Conservation (phyloP, 2,329 filamentous ascomycete genomes). For the Ophiobolus disseminans region DNA sequence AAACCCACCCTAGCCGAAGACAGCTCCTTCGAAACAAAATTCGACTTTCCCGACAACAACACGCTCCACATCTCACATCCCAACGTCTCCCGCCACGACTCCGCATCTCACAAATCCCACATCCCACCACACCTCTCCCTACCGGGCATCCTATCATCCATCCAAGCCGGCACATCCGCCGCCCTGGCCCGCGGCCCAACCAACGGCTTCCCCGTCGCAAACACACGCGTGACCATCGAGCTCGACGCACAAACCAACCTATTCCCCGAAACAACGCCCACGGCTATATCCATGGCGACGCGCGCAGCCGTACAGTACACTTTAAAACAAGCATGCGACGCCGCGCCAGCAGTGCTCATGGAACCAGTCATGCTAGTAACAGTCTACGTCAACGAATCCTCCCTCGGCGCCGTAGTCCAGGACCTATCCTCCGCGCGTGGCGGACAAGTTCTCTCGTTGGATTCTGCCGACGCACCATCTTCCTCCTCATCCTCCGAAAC, state of each 20-base stretch:
- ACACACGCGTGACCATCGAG: slow-evolving; percentile 72
- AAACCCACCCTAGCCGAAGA: slow-evolving; percentile 31
- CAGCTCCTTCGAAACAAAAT: slow-evolving; percentile 36
- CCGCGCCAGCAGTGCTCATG: slow-evolving; percentile 70
- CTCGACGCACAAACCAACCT: slow-evolving; percentile 71
- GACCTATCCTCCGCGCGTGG: slow-evolving; percentile 78
- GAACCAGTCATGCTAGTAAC: slow-evolving; percentile 93
- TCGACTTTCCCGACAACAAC: slow-evolving; percentile 69
- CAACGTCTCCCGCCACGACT: slow-evolving; percentile 52
- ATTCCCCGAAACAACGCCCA: slow-evolving; percentile 71
- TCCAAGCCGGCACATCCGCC: slow-evolving; percentile 81
- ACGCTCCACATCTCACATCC: slow-evolving; percentile 65
- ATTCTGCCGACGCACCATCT: slow-evolving; percentile 36
- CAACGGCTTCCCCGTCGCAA: slow-evolving; percentile 80
- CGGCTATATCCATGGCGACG: slow-evolving; percentile 71
- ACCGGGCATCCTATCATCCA: slow-evolving; percentile 57
- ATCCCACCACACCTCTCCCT: slow-evolving; percentile 63
- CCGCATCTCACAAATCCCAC: slow-evolving; percentile 50
- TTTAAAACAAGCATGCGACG: slow-evolving; percentile 67
- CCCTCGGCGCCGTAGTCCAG: slow-evolving; percentile 82
- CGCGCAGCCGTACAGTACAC: slow-evolving; percentile 69
- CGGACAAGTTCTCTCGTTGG: slow-evolving; percentile 75
- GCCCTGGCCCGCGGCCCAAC: slow-evolving; percentile 85
- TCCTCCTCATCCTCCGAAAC: slow-evolving; percentile 23
- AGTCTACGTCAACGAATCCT: slow-evolving; percentile 83